Base-by-base conservation (phyloP, 345 rosid species). In the Carallia brachiata region DNA sequence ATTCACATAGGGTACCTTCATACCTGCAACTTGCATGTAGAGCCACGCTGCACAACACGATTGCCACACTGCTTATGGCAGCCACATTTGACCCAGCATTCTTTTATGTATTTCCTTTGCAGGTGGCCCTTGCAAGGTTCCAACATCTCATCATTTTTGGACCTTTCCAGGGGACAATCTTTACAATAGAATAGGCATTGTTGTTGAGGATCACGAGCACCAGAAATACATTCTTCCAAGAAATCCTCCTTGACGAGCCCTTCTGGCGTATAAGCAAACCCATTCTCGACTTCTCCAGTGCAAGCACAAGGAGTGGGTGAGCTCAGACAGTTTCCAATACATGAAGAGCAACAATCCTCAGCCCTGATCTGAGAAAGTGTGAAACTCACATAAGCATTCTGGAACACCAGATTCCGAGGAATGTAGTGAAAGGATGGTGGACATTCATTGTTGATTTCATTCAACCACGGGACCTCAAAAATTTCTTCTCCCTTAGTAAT, bases 51-150 rank as follows among this genome's bases (percentile, higher is more conserved):
- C 75, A 92, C 88, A 31, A 95, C 90, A 64, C 98, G 85, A 74
- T 95, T 95, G 70, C 96, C 92, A 77, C 99, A 95, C 47, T 61
- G 84, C 70, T 79, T 84, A 69, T 72, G 74, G 73, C 99, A 95
- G 53, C 97, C 91, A 81, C 99, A 95, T 77, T 83, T 92, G 62
- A 74, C 83, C 98, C 99, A 95, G 60, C 99, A 95, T 71, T 95
- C 98, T 78, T 84, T 87, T 59, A 90, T 90, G 61, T 77, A 78
- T 69, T 77, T 88, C 80, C 96, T 92, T 84, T 84, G 80, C 67
- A 89, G 59, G 77, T 95, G 98, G 54, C 99, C 97, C 75, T 92
- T 90, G 82, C 99, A 95, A 19, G 88, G 85, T 69, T 86, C 85
- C 66, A 82, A 17, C 75, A 77, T 70, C 62, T 77, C 82, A 40